Evolutionary conservation across 108 stramenopile genomes (phyloP).

Genomic region (Nitzschia sp.): DNA sequence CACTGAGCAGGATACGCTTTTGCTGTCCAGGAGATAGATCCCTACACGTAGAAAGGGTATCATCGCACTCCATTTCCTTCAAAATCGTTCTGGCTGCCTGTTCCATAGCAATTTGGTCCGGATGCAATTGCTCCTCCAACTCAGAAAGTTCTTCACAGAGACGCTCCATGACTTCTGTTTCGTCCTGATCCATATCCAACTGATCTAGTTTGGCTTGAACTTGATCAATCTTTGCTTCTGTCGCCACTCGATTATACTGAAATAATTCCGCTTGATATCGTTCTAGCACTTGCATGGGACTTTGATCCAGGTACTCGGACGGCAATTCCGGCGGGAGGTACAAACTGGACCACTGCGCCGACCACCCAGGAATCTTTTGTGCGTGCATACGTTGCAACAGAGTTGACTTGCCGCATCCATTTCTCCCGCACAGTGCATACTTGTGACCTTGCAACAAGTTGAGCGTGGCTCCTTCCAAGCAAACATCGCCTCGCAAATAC

Average conservation of each 20-base stretch:
- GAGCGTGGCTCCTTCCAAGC: slow-evolving; percentile 63
- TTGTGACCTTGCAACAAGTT: slow-evolving; percentile 65
- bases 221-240: slow-evolving; percentile 29
- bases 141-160: slow-evolving; percentile 70
- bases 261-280: slow-evolving; percentile 33
- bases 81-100: slow-evolving; percentile 45
- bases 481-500: slow-evolving; percentile 45
- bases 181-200: slow-evolving; percentile 53
- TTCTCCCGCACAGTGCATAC: slow-evolving; percentile 72
- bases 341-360: slow-evolving; percentile 57
- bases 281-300: slow-evolving; percentile 48
- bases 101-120: slow-evolving; percentile 14
- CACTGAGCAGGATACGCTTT: slow-evolving; percentile 66
- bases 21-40: slow-evolving; percentile 56
- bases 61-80: slow-evolving; percentile 53
- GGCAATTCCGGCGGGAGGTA: slow-evolving; percentile 73
- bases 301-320: slow-evolving; percentile 8
- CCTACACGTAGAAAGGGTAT: slow-evolving; percentile 25
- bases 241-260: slow-evolving; percentile 23
- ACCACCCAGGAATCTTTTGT: slow-evolving; percentile 80
- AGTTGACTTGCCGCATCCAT: slow-evolving; percentile 72
- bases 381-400: slow-evolving; percentile 66
- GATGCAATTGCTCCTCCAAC: slow-evolving; percentile 55
- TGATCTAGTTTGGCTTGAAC: slow-evolving; percentile 44
- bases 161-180: slow-evolving; percentile 56